These are phyloP conservation scores for Penicillium canariense DNA, from an alignment of 495 filamentous ascomycete species.

Conservation along the genomic window DNA sequence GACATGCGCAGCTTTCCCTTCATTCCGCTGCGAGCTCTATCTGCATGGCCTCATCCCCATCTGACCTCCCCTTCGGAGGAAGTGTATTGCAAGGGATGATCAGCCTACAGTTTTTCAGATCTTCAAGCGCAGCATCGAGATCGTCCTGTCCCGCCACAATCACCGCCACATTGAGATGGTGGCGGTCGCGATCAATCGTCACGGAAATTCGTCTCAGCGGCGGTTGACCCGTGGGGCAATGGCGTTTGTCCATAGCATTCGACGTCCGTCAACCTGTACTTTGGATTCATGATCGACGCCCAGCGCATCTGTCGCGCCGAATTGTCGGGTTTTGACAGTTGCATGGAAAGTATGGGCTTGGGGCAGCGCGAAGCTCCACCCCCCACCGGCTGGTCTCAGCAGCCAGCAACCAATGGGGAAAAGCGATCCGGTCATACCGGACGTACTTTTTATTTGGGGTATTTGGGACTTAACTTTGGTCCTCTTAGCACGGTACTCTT, in stretches of 20 bases:
- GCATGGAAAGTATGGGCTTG: constrained; percentile 12
- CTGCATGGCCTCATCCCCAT: not conserved
- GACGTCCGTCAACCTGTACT: not conserved
- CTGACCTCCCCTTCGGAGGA: constrained; percentile 8
- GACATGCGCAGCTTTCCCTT: not conserved
- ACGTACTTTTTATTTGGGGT: not conserved
- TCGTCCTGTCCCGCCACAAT: not conserved
- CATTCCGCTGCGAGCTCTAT: not conserved
- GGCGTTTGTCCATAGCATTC: constrained; percentile 14
- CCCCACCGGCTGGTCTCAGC: not conserved
- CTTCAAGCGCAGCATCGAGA: not conserved
- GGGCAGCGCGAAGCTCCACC: no score
- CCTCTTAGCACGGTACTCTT: not conserved
- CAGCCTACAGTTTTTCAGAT: not conserved
- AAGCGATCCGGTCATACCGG: constrained; percentile 8
- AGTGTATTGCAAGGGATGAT: not conserved
- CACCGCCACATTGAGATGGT: constrained; percentile 4
- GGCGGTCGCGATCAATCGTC: not conserved
- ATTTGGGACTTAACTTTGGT: not conserved
- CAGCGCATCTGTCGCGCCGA: constrained; percentile 30
- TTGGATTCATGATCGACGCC: constrained; percentile 25
- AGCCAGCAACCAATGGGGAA: constrained; percentile 7
- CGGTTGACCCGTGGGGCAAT: not conserved
- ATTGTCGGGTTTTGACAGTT: constrained; percentile 37
- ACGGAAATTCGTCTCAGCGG: not conserved